Conservation (phyloP, 768 basidiomycete species). For the Gautieria morchelliformis region DNA sequence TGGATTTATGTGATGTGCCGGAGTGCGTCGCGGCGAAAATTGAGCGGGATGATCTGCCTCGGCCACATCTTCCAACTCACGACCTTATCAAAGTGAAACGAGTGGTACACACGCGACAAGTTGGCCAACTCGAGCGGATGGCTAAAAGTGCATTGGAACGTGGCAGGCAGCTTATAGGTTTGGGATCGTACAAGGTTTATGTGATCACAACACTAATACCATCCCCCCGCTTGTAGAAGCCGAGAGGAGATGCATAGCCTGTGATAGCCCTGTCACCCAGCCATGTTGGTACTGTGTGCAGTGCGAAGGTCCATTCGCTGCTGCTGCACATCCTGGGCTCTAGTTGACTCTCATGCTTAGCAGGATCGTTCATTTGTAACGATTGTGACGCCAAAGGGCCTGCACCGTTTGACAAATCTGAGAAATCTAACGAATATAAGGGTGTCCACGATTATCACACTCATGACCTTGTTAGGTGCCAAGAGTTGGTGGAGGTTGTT, state of each 20-base stretch:
- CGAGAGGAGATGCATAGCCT: not conserved
- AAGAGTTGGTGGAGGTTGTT: not conserved
- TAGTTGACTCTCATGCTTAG: not conserved
- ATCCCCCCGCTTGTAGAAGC: not conserved
- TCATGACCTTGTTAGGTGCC: not conserved
- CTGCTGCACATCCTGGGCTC: not conserved
- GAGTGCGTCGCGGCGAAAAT: slow-evolving; percentile 15
- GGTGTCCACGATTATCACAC: not conserved
- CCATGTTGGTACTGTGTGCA: slow-evolving; percentile 3
- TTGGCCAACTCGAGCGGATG: not conserved
- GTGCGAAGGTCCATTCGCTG: not conserved
- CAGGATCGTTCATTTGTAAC: not conserved
- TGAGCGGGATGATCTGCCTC: slow-evolving; percentile 11
- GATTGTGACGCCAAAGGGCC: not conserved
- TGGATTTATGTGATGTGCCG: slow-evolving; percentile 22
- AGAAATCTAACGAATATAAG: no score
- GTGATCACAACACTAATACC: not conserved
- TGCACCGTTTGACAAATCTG: not conserved
- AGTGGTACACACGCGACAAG: not conserved
- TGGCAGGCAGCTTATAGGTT: not conserved
- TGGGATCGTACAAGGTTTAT: not conserved
- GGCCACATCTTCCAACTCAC: slow-evolving; percentile 21
- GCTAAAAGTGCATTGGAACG: not conserved
- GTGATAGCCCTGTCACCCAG: not conserved
- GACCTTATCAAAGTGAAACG: slow-evolving; percentile 1